Evolutionary conservation across 345 rosid genomes (phyloP).

Genomic region (Salix viminalis): DNA sequence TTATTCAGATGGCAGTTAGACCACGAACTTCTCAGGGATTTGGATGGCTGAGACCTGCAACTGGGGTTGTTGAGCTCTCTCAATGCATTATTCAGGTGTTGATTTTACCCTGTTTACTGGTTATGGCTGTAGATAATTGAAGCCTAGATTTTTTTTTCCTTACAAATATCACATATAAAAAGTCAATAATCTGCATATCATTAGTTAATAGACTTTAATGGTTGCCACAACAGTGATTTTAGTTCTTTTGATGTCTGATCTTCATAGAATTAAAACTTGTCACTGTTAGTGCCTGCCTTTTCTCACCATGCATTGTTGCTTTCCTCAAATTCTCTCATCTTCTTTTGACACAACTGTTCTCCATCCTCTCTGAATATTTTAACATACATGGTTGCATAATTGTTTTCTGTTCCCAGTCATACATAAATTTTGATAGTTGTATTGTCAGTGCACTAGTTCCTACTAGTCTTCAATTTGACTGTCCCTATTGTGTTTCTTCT

Average conservation of each 20-base stretch:
- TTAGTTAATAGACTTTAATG: not conserved
- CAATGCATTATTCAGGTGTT: conserved; percentile 92
- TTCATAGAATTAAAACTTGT: not conserved
- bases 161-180: not conserved
- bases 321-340: not conserved
- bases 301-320: not conserved
- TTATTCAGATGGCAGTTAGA: conserved; percentile 79
- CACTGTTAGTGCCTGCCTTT: not conserved
- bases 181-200: not conserved
- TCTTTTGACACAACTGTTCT: not conserved
- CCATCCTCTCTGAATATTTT: not conserved
- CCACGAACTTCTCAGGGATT: conserved; percentile 87
- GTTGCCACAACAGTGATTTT: not conserved
- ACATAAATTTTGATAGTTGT: not conserved
- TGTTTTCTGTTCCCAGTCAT: not conserved
- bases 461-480: not conserved
- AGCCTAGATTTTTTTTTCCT: not conserved
- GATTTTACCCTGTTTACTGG: not conserved
- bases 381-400: not conserved
- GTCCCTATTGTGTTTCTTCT: not conserved
- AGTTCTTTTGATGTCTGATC: not conserved
- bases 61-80: conserved; percentile 92
- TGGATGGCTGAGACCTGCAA: conserved; percentile 99
- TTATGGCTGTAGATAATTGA: not conserved
- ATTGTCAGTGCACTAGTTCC: not conserved